A percentile compares a stretch with the other conserved stretches of the same genome.
phyloP scores from a whole-genome alignment of 345 rosid genomes.

The Abelmoschus esculentus region DNA sequence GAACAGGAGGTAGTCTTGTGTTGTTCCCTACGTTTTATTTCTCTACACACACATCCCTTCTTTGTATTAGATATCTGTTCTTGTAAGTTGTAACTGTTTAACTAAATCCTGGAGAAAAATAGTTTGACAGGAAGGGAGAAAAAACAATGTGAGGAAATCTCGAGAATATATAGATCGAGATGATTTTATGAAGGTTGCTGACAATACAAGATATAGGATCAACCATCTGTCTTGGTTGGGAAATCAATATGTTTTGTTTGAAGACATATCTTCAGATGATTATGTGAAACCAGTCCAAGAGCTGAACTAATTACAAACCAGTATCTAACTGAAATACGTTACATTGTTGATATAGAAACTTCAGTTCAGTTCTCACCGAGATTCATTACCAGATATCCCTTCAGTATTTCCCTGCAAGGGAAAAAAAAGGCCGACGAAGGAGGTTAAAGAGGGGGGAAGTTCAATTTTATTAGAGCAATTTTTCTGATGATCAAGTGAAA shows the following conservation, averaged over 20 bases:
- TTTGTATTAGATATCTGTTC: neutral
- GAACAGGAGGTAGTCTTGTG: neutral
- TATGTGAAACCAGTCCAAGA: neutral
- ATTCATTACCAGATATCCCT: neutral
- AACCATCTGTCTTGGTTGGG: neutral
- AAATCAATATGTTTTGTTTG: neutral
- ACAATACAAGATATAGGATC: neutral
- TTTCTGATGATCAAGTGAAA: neutral
- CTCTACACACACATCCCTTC: neutral
- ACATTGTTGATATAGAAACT: neutral
- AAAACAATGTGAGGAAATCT: neutral
- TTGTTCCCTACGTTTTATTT: neutral
- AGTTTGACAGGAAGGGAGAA: neutral
- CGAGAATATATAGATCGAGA: neutral
- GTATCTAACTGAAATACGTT: neutral
- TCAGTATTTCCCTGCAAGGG: neutral
- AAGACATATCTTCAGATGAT: neutral
- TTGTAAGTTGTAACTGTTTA: neutral
- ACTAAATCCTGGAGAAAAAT: neutral
- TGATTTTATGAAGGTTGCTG: neutral
- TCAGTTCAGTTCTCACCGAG: conserved; percentile 10
- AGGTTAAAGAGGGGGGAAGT: neutral
- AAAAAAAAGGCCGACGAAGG: neutral
- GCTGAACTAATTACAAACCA: neutral
- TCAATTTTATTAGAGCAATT: neutral